Evolutionary conservation across 306 rosid species (phyloP).

Genomic region (Prunus kanzakura): DNA sequence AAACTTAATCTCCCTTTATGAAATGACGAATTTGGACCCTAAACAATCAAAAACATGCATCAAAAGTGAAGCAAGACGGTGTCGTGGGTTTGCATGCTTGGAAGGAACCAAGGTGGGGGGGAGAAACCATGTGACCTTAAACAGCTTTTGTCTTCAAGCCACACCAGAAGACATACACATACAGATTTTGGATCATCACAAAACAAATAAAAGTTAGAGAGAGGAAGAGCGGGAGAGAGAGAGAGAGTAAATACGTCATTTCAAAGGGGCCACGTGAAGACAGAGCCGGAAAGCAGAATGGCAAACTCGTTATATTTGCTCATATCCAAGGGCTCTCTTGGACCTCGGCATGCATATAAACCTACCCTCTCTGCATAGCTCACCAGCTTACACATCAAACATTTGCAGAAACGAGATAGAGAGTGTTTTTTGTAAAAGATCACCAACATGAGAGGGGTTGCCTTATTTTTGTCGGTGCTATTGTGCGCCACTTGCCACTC

Average conservation of each 20-base stretch:
- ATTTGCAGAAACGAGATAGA: not conserved
- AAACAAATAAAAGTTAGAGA: not conserved
- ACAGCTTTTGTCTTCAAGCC: constrained; percentile 33
- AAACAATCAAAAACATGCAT: not conserved
- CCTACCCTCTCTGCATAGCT: not conserved
- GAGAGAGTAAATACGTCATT: constrained; percentile 23
- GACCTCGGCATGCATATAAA: constrained; percentile 64
- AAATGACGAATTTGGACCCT: constrained; percentile 4
- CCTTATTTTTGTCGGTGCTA: constrained; percentile 40
- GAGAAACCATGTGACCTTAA: constrained; percentile 34
- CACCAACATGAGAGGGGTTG: constrained; percentile 26
- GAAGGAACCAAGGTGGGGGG: not conserved
- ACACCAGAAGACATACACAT: constrained; percentile 21
- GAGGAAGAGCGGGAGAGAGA: not conserved
- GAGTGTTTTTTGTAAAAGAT: not conserved
- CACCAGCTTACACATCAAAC: not conserved
- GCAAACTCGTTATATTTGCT: constrained; percentile 34
- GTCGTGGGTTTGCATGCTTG: constrained; percentile 18
- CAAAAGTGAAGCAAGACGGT: not conserved
- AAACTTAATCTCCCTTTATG: not conserved
- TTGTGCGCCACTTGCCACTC: constrained; percentile 50
- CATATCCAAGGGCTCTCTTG: constrained; percentile 29
- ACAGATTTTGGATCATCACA: constrained; percentile 12
- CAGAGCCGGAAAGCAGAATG: constrained; percentile 20
- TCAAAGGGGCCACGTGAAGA: constrained; percentile 7